Evolutionary conservation across 176 grass and related monocot species (phyloP).

Genomic region (Stipa capillata): DNA sequence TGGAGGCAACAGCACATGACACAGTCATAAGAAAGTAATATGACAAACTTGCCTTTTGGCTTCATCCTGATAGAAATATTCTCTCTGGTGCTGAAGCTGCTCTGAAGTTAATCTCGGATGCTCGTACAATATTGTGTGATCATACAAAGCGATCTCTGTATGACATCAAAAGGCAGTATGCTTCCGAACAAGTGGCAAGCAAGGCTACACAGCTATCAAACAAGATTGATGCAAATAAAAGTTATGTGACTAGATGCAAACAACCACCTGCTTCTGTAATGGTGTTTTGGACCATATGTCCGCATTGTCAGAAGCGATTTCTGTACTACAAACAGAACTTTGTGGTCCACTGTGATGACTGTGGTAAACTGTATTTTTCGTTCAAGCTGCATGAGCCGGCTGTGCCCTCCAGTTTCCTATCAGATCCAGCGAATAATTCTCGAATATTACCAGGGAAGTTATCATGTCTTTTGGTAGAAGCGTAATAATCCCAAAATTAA

Average conservation of each 20-base stretch:
- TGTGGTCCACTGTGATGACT: not conserved
- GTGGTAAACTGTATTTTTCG: conserved; percentile 23
- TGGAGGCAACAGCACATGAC: conserved; percentile 36
- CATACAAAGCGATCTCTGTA: conserved; percentile 30
- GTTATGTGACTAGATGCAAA: not conserved
- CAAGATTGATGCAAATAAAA: conserved; percentile 7
- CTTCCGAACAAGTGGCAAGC: not conserved
- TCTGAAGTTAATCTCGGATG: conserved; percentile 67
- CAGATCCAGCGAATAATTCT: not conserved
- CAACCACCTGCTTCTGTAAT: not conserved
- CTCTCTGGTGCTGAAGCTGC: conserved; percentile 61
- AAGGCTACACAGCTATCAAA: not conserved
- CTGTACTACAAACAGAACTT: conserved; percentile 21
- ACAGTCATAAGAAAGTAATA: conserved; percentile 47
- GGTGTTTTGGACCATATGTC: conserved; percentile 23
- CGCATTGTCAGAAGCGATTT: conserved; percentile 10
- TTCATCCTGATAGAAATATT: conserved; percentile 69
- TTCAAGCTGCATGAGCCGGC: conserved; percentile 23
- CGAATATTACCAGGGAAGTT: not conserved
- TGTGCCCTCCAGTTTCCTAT: conserved; percentile 12
- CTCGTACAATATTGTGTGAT: conserved; percentile 40
- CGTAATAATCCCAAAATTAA: too few species aligned
- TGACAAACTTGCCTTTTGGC: conserved; percentile 46
- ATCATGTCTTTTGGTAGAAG: too few species aligned
- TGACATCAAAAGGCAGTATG: conserved; percentile 40